Conservation (phyloP, 2,329 filamentous ascomycete genomes). For the Hymenoscyphus occultus region DNA sequence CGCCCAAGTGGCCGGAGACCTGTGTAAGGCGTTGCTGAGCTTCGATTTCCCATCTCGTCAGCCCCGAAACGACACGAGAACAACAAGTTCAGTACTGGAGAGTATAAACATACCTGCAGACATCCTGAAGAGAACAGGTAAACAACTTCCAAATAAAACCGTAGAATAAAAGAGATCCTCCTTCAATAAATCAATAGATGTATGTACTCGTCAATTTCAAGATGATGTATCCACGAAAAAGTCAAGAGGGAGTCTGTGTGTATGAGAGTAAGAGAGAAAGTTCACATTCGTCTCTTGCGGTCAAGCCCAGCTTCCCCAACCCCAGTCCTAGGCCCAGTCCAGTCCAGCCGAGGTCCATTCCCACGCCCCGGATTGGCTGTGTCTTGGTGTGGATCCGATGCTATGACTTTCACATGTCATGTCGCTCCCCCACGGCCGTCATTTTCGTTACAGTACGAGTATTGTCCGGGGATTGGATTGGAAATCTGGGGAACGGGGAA, state of each 20-base stretch:
- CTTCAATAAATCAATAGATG: neutral
- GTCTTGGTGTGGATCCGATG: neutral
- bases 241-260: no score
- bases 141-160: neutral
- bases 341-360: conserved; percentile 15
- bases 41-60: conserved; percentile 23
- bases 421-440: no score
- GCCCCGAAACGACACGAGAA: conserved; percentile 13
- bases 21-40: conserved; percentile 42
- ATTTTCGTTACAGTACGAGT: no score
- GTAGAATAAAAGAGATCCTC: neutral
- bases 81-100: no score
- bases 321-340: no score
- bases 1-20: conserved; percentile 57
- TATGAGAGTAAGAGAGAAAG: neutral
- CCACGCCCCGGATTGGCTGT: conserved; percentile 1
- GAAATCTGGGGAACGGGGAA: no score
- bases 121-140: conserved; percentile 20
- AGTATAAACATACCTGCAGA: conserved; percentile 27
- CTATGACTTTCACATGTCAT: conserved; percentile 16
- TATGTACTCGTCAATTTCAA: no score
- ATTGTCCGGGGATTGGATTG: no score
- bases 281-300: neutral
- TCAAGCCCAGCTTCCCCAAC: no score
- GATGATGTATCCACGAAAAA: neutral